Evolutionary conservation across 2,329 filamentous ascomycete genomes (phyloP), one percentile per base, ranked within the genome.

Genomic region (Colletotrichum nymphaeae): DNA sequence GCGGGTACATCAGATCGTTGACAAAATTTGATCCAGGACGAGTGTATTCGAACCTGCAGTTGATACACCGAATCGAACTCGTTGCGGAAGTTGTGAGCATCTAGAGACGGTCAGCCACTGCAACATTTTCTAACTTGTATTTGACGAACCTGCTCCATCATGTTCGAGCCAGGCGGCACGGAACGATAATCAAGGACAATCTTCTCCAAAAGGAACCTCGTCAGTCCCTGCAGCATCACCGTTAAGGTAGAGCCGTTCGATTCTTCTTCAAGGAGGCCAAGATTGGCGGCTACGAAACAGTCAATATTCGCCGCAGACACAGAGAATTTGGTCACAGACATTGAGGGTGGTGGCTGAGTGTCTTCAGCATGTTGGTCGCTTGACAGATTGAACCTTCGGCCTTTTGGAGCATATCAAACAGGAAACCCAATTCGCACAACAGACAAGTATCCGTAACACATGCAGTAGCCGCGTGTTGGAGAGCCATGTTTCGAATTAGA

Each of bases 371-470:
- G 79, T 99, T 99, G 0, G 96, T 98, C 16, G 97, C 97, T 80
- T 99, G 97, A 77, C 97, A 99, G 73, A 97, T 97, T 69, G 95
- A 93, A 0, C 95, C 96, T 75, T 93, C 93, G 2, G 97, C 97
- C 81, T 98, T 99, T 78, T 98, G 94, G 28, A 99, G 88, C 97
- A 99, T 99, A 80, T 99, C 97, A 78, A 98, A 97, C 11, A 99
- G 86, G 80, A 97, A 99, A 1, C 97, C 97, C 76, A 99, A 88
- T 83, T 99, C 97, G 82, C 97, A 99, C 1, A 99, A 85, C 55
- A 99, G 86, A 81, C 97, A 99, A 37, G 91, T 89, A 68, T 97
- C 95, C 76, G 91, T 91, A 2, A 95, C 86, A 80, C 97, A 99
- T 16, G 93, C 90, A 9, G 94, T 94, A 1, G 97, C 95, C 1